phyloP scores from a whole-genome alignment of 371 early-diverging fungal species.

The Rhizopus microsporus region DNA sequence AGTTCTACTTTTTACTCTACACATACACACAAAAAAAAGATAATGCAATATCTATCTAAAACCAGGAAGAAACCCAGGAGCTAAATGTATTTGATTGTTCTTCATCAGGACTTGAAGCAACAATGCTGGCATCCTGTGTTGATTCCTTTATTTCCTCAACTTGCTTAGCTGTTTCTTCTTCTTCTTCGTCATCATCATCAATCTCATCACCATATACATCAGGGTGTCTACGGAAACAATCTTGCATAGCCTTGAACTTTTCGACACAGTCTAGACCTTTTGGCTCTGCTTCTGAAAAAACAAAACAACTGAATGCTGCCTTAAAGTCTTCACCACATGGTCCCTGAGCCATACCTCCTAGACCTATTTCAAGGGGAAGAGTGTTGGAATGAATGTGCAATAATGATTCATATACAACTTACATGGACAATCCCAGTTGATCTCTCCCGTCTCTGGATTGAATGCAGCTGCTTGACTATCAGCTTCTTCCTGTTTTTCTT shows the following conservation, averaged over 20 bases:
- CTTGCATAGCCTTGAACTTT: slow-evolving; percentile 83
- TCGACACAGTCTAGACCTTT: slow-evolving; percentile 89
- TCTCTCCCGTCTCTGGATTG: slow-evolving; percentile 88
- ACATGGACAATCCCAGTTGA: slow-evolving; percentile 99
- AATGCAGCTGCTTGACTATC: slow-evolving; percentile 53
- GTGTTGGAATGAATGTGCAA: background rate
- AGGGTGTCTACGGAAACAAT: slow-evolving; percentile 81
- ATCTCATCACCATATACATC: slow-evolving; percentile 76
- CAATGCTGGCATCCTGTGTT: slow-evolving; percentile 1
- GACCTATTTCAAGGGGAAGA: slow-evolving; percentile 24
- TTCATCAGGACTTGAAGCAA: background rate
- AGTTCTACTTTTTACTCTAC: slow-evolving; percentile 1
- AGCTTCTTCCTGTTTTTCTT: slow-evolving; percentile 18
- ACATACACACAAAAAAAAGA: background rate
- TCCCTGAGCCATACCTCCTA: slow-evolving; percentile 94
- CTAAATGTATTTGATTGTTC: slow-evolving; percentile 2
- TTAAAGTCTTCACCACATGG: slow-evolving; percentile 97
- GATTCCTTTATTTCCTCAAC: background rate
- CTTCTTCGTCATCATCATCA: slow-evolving; percentile 61
- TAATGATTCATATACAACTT: slow-evolving; percentile 11
- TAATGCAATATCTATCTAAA: background rate
- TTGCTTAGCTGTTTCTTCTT: slow-evolving; percentile 19
- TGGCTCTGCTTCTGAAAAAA: slow-evolving; percentile 84
- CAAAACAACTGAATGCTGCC: slow-evolving; percentile 96
- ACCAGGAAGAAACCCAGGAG: slow-evolving; percentile 10